A percentile compares a stretch with the other conserved stretches of the same genome.
These are phyloP conservation scores for Leccinum huronense DNA, from an alignment of 1,284 basidiomycete species.

Conservation along the genomic window DNA sequence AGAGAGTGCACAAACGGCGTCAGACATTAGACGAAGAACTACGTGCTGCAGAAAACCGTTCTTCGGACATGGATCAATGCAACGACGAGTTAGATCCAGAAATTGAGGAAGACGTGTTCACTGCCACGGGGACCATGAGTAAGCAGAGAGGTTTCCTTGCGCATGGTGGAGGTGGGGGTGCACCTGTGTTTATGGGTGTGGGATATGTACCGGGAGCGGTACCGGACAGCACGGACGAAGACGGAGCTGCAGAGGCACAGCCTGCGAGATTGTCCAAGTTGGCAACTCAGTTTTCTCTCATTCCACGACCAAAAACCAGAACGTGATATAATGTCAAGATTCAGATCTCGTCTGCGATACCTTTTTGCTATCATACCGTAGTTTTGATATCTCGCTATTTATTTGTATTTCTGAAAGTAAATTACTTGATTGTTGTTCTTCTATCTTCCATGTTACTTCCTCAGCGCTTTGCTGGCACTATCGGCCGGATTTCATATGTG, in stretches of 20 bases:
- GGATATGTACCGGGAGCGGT: constrained; percentile 57
- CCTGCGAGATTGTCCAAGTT: constrained; percentile 15
- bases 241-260: background rate
- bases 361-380: constrained; percentile 2
- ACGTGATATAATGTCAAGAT: constrained; percentile 12
- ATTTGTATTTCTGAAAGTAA: constrained; percentile 22
- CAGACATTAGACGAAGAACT: constrained; percentile 67
- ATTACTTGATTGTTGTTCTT: background rate
- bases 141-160: constrained; percentile 62
- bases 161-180: constrained; percentile 67
- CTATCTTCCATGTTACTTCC: background rate
- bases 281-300: constrained; percentile 22
- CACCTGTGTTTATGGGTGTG: constrained; percentile 64
- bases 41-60: constrained; percentile 42
- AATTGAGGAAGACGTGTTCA: constrained; percentile 47
- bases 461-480: background rate
- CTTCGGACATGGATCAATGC: constrained; percentile 35
- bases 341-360: constrained; percentile 11
- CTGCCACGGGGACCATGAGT: constrained; percentile 53
- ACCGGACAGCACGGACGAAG: constrained; percentile 27
- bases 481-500: background rate
- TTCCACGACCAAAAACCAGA: constrained; percentile 28
- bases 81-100: constrained; percentile 34
- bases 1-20: constrained; percentile 32
- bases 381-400: constrained; percentile 21